A percentile compares a stretch with the other conserved stretches of the same genome.
phyloP scores from a whole-genome alignment of 768 basidiomycete species.

The Boletellus sp. region DNA sequence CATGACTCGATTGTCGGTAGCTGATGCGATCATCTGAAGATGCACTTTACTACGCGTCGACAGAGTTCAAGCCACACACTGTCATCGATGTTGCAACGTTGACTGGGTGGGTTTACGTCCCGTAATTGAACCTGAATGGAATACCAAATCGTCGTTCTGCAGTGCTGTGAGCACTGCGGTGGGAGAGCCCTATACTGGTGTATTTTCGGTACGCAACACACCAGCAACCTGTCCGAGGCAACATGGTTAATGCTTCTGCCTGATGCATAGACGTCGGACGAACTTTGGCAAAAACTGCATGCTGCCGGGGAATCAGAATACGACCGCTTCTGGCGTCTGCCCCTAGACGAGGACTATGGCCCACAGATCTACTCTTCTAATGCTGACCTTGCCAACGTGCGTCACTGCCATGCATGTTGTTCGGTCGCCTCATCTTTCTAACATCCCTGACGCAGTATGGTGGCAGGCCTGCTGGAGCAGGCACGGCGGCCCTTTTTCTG shows the following conservation, averaged over 20 bases:
- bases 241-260: not conserved
- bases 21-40: slow-evolving; percentile 42
- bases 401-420: not conserved
- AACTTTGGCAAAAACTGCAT: slow-evolving; percentile 67
- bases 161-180: slow-evolving; percentile 73
- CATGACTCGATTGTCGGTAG: not conserved
- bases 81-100: slow-evolving; percentile 86
- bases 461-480: slow-evolving; percentile 66
- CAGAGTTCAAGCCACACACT: slow-evolving; percentile 74
- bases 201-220: slow-evolving; percentile 59
- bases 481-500: slow-evolving; percentile 85
- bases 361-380: slow-evolving; percentile 75
- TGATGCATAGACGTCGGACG: slow-evolving; percentile 58
- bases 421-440: not conserved
- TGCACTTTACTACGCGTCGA: slow-evolving; percentile 78
- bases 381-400: slow-evolving; percentile 71
- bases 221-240: too few species aligned
- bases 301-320: slow-evolving; percentile 69
- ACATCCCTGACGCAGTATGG: slow-evolving; percentile 48
- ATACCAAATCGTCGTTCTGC: not conserved
- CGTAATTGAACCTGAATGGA: not conserved
- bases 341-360: slow-evolving; percentile 76
- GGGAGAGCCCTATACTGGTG: slow-evolving; percentile 74
- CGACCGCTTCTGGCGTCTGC: slow-evolving; percentile 89
- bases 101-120: slow-evolving; percentile 55